Base-by-base conservation (phyloP, 345 rosid genomes). In the Camelina hispida region DNA sequence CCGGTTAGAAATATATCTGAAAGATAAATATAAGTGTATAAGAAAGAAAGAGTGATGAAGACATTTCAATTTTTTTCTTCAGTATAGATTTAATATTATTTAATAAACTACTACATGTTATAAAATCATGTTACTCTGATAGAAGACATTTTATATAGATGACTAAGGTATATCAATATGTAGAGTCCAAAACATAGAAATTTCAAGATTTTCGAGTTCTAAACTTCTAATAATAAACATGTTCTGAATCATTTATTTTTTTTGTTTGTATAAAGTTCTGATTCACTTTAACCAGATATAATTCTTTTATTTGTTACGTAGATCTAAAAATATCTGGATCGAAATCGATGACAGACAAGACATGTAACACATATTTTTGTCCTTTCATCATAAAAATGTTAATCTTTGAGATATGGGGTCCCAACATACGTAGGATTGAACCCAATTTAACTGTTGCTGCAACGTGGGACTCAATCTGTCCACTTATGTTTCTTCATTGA, bases 401-500 rank as follows among this genome's bases (percentile, higher is more conserved):
- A 35, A 16, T 56, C 9, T 17, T 25, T 47, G 37, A 48, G 52
- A 55, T 16, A 57, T 25, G 54, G 80, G 80, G 72, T 38, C 76
- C 80, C 76, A 48, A 53, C 13, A 7, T 57, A 71, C 80, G 67
- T 57, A 62, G 35, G 71, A 56, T 64, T 32, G 43, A 54, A 63
- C 71, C 60, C 66, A 63, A 6, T 37, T 13, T 38, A 50, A 59
- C 51, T 51, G 63, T 72, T 78, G 73, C 34, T 59, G 63, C 35
- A 58, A 78, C 77, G 73, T 78, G 69, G 67, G 57, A 34, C 7
- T 66, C 63, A 78, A 55, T 78, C 10, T 65, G 68, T 50, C 69
- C 55, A 66, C 77, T 78, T 77, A 66, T 75, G 65, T 54, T 62
- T 52, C 65, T 56, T 69, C 51, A 44, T 17, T 77, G 75, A 62